Conservation (phyloP, 129 eudicot genomes). For the Chrysanthemum lavandulifolium region DNA sequence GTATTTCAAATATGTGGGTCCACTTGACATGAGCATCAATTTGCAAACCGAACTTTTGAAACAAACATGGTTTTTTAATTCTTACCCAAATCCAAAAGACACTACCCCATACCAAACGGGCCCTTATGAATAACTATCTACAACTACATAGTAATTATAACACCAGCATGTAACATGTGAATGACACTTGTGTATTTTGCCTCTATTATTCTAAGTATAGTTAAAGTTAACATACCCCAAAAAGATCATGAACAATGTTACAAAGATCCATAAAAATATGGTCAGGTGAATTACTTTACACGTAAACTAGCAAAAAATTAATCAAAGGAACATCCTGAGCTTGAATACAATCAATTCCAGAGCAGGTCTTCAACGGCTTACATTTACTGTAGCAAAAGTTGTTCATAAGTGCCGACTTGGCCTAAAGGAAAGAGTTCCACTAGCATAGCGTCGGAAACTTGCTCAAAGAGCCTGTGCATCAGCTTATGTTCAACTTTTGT, state of each 20-base stretch:
- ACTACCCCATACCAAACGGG: no score
- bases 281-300: slow-evolving; percentile 16
- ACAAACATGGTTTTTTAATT: no score
- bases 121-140: background rate
- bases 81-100: no score
- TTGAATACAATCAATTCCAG: background rate
- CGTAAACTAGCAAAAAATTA: slow-evolving; percentile 2
- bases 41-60: no score
- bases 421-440: background rate
- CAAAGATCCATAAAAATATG: background rate
- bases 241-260: slow-evolving; percentile 17
- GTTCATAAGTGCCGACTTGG: background rate
- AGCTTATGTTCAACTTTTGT: no score
- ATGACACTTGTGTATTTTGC: slow-evolving; percentile 9
- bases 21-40: no score
- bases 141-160: background rate
- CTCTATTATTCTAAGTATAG: background rate
- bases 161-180: background rate
- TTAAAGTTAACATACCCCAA: background rate
- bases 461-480: no score
- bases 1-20: no score
- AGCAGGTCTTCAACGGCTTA: background rate
- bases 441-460: no score
- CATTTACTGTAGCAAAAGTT: slow-evolving; percentile 8
- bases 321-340: background rate